Evolutionary conservation across 2,329 filamentous ascomycete genomes (phyloP), one percentile per base, ranked within the genome.

Genomic region (Exophiala phaeomuriformis): DNA sequence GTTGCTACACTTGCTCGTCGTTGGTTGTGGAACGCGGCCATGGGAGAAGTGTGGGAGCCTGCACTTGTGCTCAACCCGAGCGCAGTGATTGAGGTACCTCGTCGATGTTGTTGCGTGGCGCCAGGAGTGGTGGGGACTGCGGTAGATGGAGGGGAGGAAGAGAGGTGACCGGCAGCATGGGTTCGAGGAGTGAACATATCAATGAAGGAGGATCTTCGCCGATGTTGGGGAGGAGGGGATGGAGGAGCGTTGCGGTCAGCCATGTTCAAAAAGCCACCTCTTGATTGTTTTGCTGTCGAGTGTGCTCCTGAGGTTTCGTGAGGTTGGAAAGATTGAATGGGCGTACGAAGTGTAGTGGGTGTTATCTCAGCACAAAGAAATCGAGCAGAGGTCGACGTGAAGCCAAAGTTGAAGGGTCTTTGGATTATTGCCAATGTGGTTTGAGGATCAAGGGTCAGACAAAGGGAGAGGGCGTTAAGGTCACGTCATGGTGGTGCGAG

Each of bases 61-160:
- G 85, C 84, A 27, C 78, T 78, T 59, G 85, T 85, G 3, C 84
- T 85, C n/a, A 89, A 74, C 33, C 86, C 86, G 31, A 89, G 72
- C 1, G 58, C 54, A 3, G 85, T 88, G 65, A 90, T 80, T 42
- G 86, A 90, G 60, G 90, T 79, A 44, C 86, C 82, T 55, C 86
- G 83, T 54, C 82, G 81, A 44, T 63, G 61, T 58, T 63, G 61
- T 58, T 80, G 78, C 59, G 77, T 74, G 51, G 83, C 77, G 65
- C 67, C 50, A 63, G 52, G 51, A 36, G 55, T 67, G 4, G 69
- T 55, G 58, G 80, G 75, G 30, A 76, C 69, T 55, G 72, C 74
- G 49, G 75, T 72, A 65, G 53, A 73, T 67, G 52, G 73, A 72
- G 52, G 75, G 71, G 56, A 66, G 63, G 51, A 64, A 53, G 79